Evolutionary conservation across 176 grass and related monocot genomes (phyloP).

Genomic region (Eremochloa ophiuroides): DNA sequence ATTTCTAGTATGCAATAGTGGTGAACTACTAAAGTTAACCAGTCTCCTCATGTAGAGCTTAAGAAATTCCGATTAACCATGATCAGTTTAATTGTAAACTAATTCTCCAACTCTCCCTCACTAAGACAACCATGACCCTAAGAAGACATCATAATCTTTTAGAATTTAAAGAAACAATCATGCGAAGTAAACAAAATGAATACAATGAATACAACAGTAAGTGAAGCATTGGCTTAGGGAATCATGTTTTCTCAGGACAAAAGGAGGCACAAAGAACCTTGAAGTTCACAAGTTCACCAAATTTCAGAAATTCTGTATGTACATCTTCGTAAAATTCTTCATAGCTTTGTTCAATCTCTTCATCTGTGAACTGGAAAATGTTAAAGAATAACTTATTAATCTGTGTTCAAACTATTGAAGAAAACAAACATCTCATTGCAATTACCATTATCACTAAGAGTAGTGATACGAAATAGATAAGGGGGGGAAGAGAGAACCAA

Average conservation of each 20-base stretch:
- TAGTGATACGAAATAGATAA: background rate
- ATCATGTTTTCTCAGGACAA: background rate
- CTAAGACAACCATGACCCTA: background rate
- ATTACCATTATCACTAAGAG: background rate
- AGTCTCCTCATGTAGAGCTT: slow-evolving; percentile 7
- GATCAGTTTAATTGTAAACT: background rate
- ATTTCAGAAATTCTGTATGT: slow-evolving; percentile 97
- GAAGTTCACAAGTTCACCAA: slow-evolving; percentile 91
- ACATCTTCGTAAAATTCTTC: slow-evolving; percentile 99
- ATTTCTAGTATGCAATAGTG: background rate
- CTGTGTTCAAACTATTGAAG: slow-evolving; percentile 1
- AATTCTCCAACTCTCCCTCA: background rate
- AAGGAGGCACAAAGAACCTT: slow-evolving; percentile 59
- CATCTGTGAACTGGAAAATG: slow-evolving; percentile 81
- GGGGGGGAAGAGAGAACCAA: background rate
- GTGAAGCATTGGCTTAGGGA: background rate
- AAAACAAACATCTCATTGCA: slow-evolving; percentile 3
- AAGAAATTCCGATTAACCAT: background rate
- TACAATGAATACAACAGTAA: background rate
- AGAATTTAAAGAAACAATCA: slow-evolving; percentile 4
- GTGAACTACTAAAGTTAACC: background rate
- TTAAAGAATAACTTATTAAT: slow-evolving; percentile 37
- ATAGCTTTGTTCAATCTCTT: slow-evolving; percentile 85
- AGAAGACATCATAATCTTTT: background rate
- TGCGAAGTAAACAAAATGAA: background rate